Percentiles rank a stretch among this genome's conserved stretches.
phyloP scores from a whole-genome alignment of 768 basidiomycete genomes.

The Phylloporus sp. region DNA sequence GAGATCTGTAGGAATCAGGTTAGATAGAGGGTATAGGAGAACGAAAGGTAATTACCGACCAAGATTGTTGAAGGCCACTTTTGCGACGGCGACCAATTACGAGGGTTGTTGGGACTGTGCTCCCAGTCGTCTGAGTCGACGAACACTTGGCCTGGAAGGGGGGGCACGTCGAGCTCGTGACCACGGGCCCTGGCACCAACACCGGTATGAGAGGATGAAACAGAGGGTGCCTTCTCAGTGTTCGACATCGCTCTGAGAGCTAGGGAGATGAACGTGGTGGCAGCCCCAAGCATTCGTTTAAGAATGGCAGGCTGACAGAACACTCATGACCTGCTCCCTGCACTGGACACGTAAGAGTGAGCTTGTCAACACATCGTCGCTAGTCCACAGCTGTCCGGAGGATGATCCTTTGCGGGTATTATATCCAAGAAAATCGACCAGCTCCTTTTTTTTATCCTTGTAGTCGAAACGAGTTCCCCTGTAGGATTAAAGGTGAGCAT shows the following conservation, averaged over 20 bases:
- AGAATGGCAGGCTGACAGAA: neutral
- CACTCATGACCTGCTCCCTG: neutral
- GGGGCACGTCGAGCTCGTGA: neutral
- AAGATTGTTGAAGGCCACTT: slow-evolving; percentile 59
- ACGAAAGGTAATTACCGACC: slow-evolving; percentile 47
- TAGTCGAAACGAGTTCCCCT: too few species aligned
- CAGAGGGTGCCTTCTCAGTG: slow-evolving; percentile 5
- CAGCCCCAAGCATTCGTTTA: neutral
- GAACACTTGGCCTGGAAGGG: slow-evolving; percentile 32
- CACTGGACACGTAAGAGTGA: too few species aligned
- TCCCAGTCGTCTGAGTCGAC: slow-evolving; percentile 66
- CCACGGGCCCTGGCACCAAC: neutral
- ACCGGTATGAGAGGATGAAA: slow-evolving; percentile 21
- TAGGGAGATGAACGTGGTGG: slow-evolving; percentile 32
- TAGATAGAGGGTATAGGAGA: slow-evolving; percentile 15
- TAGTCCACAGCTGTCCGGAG: too few species aligned
- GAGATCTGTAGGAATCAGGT: slow-evolving; percentile 43
- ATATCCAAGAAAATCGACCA: too few species aligned
- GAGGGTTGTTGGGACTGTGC: slow-evolving; percentile 54
- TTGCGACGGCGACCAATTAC: slow-evolving; percentile 56
- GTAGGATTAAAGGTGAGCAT: neutral
- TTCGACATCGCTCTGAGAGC: neutral
- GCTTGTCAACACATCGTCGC: too few species aligned
- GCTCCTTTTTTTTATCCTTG: too few species aligned
- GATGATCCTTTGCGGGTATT: too few species aligned